Conservation (phyloP, 495 filamentous ascomycete species). For the Penicillium parvum region DNA sequence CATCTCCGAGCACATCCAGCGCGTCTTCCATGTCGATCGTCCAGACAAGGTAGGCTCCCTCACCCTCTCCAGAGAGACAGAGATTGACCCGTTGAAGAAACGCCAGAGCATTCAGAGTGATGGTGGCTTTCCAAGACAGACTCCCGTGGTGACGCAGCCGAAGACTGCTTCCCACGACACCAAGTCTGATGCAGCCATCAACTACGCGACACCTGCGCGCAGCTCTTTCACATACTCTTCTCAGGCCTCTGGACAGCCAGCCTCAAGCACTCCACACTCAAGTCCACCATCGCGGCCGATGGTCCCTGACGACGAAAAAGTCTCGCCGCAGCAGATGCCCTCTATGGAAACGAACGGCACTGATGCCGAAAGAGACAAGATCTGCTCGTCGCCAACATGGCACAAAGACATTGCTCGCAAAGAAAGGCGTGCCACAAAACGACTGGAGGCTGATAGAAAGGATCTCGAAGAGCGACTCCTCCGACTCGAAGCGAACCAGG, state of each 20-base stretch:
- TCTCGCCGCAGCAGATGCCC: conserved; percentile 3
- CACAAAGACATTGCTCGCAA: conserved; percentile 21
- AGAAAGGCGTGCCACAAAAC: conserved; percentile 34
- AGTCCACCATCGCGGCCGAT: conserved; percentile 16
- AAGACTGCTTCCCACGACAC: background rate
- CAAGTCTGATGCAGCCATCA: conserved; percentile 8
- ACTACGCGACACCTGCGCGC: conserved; percentile 1
- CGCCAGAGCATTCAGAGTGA: conserved; percentile 9
- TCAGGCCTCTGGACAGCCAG: conserved; percentile 15
- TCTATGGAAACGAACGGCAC: background rate
- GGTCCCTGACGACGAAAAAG: conserved; percentile 2
- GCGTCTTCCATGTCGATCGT: conserved; percentile 28
- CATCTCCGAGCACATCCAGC: conserved; percentile 34
- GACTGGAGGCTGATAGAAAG: conserved; percentile 36
- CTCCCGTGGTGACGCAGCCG: background rate
- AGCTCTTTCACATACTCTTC: conserved; percentile 19
- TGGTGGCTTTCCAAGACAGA: background rate
- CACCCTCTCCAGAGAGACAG: background rate
- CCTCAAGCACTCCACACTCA: conserved; percentile 16
- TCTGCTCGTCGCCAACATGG: conserved; percentile 19
- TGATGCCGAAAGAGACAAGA: conserved; percentile 9
- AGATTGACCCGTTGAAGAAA: conserved; percentile 20
- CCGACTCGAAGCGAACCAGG: conserved; percentile 30
- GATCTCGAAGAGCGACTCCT: conserved; percentile 35
- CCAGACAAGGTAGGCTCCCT: conserved; percentile 21